phyloP scores from a whole-genome alignment of 352 stramenopile genomes.

The Phytophthora nicotianae region DNA sequence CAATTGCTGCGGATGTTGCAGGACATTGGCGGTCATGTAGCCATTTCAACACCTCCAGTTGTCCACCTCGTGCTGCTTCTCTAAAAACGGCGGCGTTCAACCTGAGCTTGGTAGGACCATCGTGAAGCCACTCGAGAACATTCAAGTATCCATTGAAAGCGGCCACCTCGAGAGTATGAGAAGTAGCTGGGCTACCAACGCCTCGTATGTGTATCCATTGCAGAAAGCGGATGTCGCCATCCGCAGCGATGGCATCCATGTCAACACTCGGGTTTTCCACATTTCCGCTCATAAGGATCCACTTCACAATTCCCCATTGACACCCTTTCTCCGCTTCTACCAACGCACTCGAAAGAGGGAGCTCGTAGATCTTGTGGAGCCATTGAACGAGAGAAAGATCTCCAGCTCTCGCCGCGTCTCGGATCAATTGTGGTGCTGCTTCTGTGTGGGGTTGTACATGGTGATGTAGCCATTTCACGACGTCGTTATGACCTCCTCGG shows the following conservation, averaged over 20 bases:
- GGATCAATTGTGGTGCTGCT: constrained; percentile 10
- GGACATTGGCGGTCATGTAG: constrained; percentile 15
- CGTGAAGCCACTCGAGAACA: constrained; percentile 17
- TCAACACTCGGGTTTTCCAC: constrained; percentile 13
- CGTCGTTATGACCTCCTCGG: background rate
- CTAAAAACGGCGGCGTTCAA: constrained; percentile 9
- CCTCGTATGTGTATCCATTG: constrained; percentile 14
- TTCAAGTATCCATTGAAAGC: constrained; percentile 13
- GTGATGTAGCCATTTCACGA: constrained; percentile 17
- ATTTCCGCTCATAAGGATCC: constrained; percentile 18
- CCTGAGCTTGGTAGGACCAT: constrained; percentile 10
- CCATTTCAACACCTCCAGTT: constrained; percentile 21
- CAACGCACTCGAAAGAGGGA: constrained; percentile 4
- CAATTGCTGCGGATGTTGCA: constrained; percentile 16
- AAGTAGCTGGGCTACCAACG: constrained; percentile 1
- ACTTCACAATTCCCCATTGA: constrained; percentile 24
- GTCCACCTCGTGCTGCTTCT: constrained; percentile 15
- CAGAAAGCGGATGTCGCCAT: constrained; percentile 10
- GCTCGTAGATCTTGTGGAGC: constrained; percentile 6
- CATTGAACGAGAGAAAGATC: constrained; percentile 18
- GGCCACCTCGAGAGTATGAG: constrained; percentile 7
- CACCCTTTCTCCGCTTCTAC: constrained; percentile 9
- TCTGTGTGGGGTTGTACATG: constrained; percentile 11
- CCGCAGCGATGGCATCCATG: constrained; percentile 4
- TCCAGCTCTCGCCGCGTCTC: constrained; percentile 16